These are phyloP conservation scores for Kazachstania psychrophila DNA, from an alignment of 805 yeast species.

Conservation along the genomic window DNA sequence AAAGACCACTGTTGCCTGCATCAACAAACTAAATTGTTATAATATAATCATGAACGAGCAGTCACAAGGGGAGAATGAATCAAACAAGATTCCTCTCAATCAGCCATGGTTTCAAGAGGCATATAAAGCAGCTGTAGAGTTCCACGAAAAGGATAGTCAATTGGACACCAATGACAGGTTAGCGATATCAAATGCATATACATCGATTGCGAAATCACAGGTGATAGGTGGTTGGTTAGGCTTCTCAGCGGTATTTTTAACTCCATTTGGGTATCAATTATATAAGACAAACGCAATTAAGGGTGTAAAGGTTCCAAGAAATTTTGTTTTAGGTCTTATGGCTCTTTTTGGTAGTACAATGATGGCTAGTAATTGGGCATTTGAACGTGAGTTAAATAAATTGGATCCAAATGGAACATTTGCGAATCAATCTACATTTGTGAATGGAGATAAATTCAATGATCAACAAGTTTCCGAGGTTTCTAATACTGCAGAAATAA, in stretches of 20 bases:
- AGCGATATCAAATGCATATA: constrained; percentile 33
- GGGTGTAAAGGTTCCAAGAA: constrained; percentile 35
- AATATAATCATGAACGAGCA: too few species aligned
- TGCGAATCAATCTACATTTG: too few species aligned
- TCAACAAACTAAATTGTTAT: too few species aligned
- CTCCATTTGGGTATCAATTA: constrained; percentile 36
- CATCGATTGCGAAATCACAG: constrained; percentile 30
- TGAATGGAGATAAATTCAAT: constrained; percentile 10
- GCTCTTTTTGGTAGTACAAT: constrained; percentile 32
- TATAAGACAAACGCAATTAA: constrained; percentile 27
- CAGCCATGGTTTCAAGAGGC: constrained; percentile 33
- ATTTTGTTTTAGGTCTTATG: constrained; percentile 35
- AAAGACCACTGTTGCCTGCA: too few species aligned
- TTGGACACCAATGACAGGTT: constrained; percentile 36
- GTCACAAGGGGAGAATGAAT: not conserved
- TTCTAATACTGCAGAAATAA: not conserved
- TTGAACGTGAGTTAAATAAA: constrained; percentile 24
- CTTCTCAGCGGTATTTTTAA: constrained; percentile 33
- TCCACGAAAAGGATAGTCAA: constrained; percentile 41
- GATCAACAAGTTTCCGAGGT: constrained; percentile 1
- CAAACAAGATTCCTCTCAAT: constrained; percentile 1
- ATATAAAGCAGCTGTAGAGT: constrained; percentile 35
- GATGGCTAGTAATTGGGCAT: constrained; percentile 26
- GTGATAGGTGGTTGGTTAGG: constrained; percentile 34
- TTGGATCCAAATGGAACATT: constrained; percentile 22